Percentiles rank a stretch among this genome's conserved stretches.
Evolutionary conservation across 768 basidiomycete genomes (phyloP).

Genomic region (Amanita pallidorosea): DNA sequence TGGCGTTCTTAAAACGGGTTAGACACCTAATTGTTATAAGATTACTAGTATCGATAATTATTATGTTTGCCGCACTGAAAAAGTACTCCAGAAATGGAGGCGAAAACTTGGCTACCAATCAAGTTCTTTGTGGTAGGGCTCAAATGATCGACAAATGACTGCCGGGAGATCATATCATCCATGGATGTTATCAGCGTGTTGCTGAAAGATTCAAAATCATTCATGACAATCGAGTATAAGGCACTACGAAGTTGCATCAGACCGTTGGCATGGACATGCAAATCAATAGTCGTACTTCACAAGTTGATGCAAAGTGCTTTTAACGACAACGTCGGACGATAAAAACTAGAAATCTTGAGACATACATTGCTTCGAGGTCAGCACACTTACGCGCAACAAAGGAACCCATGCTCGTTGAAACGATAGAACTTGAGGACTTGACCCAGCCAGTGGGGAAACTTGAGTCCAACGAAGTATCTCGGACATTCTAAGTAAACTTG

Average conservation of each 20-base stretch:
- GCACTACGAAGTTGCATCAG: conserved; percentile 19
- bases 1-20: conserved; percentile 46
- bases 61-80: conserved; percentile 31
- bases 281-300: conserved; percentile 32
- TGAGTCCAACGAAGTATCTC: conserved; percentile 37
- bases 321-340: conserved; percentile 47
- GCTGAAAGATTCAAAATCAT: conserved; percentile 33
- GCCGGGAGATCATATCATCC: conserved; percentile 20
- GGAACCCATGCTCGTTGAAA: conserved; percentile 51
- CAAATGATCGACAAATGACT: conserved; percentile 23
- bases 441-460: conserved; percentile 28
- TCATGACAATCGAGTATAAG: conserved; percentile 33
- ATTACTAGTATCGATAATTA: conserved; percentile 11
- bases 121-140: conserved; percentile 8
- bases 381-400: conserved; percentile 32
- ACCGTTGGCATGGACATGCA: not conserved
- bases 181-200: conserved; percentile 30
- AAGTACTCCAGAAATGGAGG: conserved; percentile 34
- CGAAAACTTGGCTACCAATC: conserved; percentile 31
- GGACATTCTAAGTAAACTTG: conserved; percentile 36
- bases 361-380: not conserved
- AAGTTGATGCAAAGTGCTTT: conserved; percentile 38
- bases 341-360: conserved; percentile 30
- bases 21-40: conserved; percentile 28
- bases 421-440: conserved; percentile 27